Base-by-base conservation (phyloP, 2,329 filamentous ascomycete genomes). In the Penicillium sp. region DNA sequence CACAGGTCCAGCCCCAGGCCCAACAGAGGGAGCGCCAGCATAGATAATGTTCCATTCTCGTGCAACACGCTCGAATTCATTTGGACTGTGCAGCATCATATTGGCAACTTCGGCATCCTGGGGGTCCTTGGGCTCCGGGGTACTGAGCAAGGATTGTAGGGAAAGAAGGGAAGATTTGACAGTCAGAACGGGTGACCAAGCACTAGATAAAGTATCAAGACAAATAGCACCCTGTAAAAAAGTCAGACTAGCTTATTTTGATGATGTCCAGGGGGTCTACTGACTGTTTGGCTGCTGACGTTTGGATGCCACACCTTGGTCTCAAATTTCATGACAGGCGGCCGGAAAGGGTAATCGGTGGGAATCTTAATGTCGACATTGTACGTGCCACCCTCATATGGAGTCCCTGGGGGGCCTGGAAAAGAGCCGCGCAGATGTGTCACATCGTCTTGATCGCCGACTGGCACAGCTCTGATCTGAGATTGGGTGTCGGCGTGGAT, bases 241-340 rank as follows among this genome's bases (percentile, higher is more conserved):
- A 4, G 17, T 35, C 5, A 39, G 11, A 2, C 16, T 33, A 10
- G 13, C 4, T 14, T 18, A 7, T 6, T 3, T n/a, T 28, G 25
- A 39, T 14, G 8, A 11, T 4, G n/a, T 14, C 2, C 7, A 21
- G 15, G 14, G 10, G 14, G 4, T 15, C n/a, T 13, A 74, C 83
- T 60, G 71, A 94, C 89, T 27, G 90, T 96, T 63, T 93, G 86
- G 59, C 86, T 91, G 75, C 87, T 94, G 70, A 98, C 81, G 62
- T 98, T 98, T 21, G 93, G 93, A 65, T 98, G 93, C 90, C 90
- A 98, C 55, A 97, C 84, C 67, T 84, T 90, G 50, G 93, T 98
- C 50, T 84, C 79, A 61, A 97, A 97, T 57, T 81, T 84, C 85
- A 98, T 97, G 43, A 80, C 67, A 4, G 93, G 93, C 3, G 91